Base-by-base conservation (phyloP, 2,329 filamentous ascomycete species). In the Alternaria infectoria region DNA sequence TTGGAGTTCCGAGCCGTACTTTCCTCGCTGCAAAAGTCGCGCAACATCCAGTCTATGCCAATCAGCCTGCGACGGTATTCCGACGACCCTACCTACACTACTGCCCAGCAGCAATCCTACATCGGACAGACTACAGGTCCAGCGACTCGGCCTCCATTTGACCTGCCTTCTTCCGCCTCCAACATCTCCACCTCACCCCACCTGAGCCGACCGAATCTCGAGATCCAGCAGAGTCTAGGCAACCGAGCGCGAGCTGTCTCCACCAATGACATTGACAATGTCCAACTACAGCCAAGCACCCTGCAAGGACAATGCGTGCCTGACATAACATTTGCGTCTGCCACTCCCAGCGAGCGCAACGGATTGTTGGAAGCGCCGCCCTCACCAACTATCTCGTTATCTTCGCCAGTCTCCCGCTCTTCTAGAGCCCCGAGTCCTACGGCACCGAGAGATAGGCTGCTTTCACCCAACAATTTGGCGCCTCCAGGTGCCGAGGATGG, bases 1-100 rank as follows among this genome's bases (percentile, higher is more conserved):
- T 84, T 99, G 61, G 96, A 99, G 80, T 99, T 99, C 72, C 88
- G 94, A 71, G 95, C 95, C 3, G 91, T 97, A 4, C 83, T 99
- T 49, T 91, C 92, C n/a, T 93, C 93, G 3, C 82, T 99, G 60
- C 90, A 96, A 73, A 91, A 90, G 68, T 92, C 93, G 59, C 88
- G 92, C 74, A 96, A 93, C 67, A 87, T 92, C 25, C 89, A 90
- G 70, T 86, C 91, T 17, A 87, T 89, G 46, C 87, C 89, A 3
- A 89, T 97, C 64, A 86, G 89, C 67, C 81, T 89, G 23, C 87
- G 91, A 63, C 88, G 90, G 71, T 91, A 91, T 74, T 92, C 90
- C 1, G 89, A 92, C 65, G 88, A 90, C 65, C 81, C 84, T 47
- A 81, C 81, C n/a, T 80, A 75, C 56, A 82, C 79, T 11, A 80